Base-by-base conservation (phyloP, 1,284 basidiomycete species). In the Tetrapyrgos nigripes region DNA sequence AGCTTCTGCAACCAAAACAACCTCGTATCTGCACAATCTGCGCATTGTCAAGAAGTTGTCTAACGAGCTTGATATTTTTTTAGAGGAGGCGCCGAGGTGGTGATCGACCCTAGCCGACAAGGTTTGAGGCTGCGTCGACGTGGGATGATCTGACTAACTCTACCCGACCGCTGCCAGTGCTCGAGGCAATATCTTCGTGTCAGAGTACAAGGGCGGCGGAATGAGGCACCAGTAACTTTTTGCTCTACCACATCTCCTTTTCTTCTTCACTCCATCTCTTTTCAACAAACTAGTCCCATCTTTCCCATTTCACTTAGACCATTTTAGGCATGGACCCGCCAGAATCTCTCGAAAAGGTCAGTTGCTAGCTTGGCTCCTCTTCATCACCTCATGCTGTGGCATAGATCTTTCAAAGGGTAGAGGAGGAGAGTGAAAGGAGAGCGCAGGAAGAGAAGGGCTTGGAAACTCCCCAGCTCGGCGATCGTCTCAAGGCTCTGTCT, bases 351-450 rank as follows among this genome's bases (percentile, higher is more conserved):
- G 56, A 58, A 35, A 47, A 58, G 50, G 56, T 58, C n/a, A 33
- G 10, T 9, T 46, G 1, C n/a, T 43, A 37, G 11, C 26, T 26
- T 21, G 9, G 5, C 9, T 9, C 33, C 5, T 54, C 9, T 46
- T 3, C 9, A n/a, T 8, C 23, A 26, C 4, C 21, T 37, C 11
- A 31, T 28, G 37, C 2, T 33, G 50, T 40, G 14, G n/a, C 49
- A 49, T 48, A 47, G 73, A 74, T 62, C 13, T 62, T 62, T 47
- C 61, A 57, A 33, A 33, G 58, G 27, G 58, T 62, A 23, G 61
- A 62, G 43, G 61, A 59, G 31, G 61, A 59, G 35, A 59, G 58
- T 40, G 58, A 56, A 43, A 50, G 44, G n/a, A 55, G 58, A 35
- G 61, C 57, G 23, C 50, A 50, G 37, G 48, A 43, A 37, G 55